phyloP scores from a whole-genome alignment of 2,329 filamentous ascomycete genomes.

The Apiospora saccharicola region DNA sequence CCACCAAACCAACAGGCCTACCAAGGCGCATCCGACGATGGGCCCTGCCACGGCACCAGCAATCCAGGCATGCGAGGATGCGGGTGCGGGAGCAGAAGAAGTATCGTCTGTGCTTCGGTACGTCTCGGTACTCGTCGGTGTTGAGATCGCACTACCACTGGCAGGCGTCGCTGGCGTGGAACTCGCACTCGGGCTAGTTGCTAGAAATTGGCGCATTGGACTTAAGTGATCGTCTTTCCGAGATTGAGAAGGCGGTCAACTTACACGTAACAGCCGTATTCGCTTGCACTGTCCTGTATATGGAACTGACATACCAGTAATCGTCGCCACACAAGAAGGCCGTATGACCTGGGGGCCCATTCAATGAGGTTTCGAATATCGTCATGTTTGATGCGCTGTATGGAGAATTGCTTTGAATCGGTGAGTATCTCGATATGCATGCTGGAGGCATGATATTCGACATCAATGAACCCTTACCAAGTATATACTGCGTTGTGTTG shows the following conservation, averaged over 20 bases:
- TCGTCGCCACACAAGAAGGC: too few species aligned
- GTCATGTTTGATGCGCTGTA: not conserved
- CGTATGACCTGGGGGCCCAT: not conserved
- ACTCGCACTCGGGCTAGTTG: not conserved
- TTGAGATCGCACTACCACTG: not conserved
- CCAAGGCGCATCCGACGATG: not conserved
- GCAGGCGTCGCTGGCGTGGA: not conserved
- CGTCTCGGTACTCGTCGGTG: not conserved
- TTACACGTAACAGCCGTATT: too few species aligned
- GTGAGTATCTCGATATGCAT: not conserved
- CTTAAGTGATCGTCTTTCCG: too few species aligned
- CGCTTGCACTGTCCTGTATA: too few species aligned
- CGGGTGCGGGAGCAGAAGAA: not conserved
- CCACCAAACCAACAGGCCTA: not conserved
- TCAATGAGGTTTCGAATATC: not conserved
- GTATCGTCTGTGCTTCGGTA: rapidly evolving
- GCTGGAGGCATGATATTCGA: too few species aligned
- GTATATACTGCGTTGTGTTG: too few species aligned
- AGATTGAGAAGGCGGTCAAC: too few species aligned
- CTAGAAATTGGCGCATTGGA: not conserved
- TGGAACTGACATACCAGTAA: too few species aligned
- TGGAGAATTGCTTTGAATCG: not conserved
- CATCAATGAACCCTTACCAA: too few species aligned
- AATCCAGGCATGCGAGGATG: not conserved
- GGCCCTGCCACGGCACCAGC: not conserved